Percentiles rank a stretch among this genome's conserved stretches.
These are phyloP conservation scores for Musa balbisiana DNA, from an alignment of 202 grass and related monocot species.

Conservation along the genomic window DNA sequence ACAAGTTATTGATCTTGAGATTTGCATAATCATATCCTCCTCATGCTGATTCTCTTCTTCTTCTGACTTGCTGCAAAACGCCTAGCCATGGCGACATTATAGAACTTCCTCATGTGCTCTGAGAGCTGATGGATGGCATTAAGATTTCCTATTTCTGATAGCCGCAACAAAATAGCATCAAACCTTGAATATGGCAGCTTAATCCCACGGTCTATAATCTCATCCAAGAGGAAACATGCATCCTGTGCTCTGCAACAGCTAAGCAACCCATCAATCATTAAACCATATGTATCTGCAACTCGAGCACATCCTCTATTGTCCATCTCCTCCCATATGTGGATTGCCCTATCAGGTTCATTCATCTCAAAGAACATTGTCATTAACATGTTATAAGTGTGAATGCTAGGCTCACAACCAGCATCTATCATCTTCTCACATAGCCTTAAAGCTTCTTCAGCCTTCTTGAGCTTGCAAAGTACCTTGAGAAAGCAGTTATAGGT, in stretches of 20 bases:
- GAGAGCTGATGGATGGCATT: slow-evolving; percentile 64
- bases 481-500: slow-evolving; percentile 96
- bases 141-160: slow-evolving; percentile 67
- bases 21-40: slow-evolving; percentile 36
- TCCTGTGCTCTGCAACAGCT: slow-evolving; percentile 52
- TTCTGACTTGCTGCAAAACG: slow-evolving; percentile 75
- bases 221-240: slow-evolving; percentile 54
- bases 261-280: slow-evolving; percentile 87
- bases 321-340: slow-evolving; percentile 78
- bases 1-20: background rate
- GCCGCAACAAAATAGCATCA: slow-evolving; percentile 57
- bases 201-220: slow-evolving; percentile 62
- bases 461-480: slow-evolving; percentile 71
- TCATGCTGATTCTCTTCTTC: slow-evolving; percentile 73
- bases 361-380: slow-evolving; percentile 85
- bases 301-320: slow-evolving; percentile 50
- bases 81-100: slow-evolving; percentile 84
- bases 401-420: slow-evolving; percentile 64
- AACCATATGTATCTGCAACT: slow-evolving; percentile 64
- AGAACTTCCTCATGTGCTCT: slow-evolving; percentile 86
- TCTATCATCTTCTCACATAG: slow-evolving; percentile 78
- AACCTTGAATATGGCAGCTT: slow-evolving; percentile 69
- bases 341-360: slow-evolving; percentile 51
- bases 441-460: slow-evolving; percentile 45
- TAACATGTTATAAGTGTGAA: slow-evolving; percentile 93